These are phyloP conservation scores for Protea cynaroides DNA, from an alignment of 164 flowering plant species.

Conservation along the genomic window DNA sequence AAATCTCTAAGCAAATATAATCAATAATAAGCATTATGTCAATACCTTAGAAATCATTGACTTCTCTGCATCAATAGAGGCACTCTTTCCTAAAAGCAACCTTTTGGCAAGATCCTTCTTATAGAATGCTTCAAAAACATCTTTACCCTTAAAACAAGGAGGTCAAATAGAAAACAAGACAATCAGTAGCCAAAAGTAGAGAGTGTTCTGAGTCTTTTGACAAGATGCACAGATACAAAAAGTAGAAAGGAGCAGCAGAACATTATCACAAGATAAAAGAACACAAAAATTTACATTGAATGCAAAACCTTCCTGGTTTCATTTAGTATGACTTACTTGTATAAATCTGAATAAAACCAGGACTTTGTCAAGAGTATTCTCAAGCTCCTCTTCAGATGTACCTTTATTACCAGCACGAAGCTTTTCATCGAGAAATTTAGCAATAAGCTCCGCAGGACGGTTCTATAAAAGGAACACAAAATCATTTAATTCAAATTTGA, in stretches of 20 bases:
- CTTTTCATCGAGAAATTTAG: slow-evolving; percentile 97
- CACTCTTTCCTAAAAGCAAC: slow-evolving; percentile 91
- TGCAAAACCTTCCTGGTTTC: background rate
- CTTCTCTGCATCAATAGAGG: slow-evolving; percentile 99
- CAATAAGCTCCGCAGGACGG: slow-evolving; percentile 97
- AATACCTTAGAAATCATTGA: slow-evolving; percentile 97
- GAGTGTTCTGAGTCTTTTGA: background rate
- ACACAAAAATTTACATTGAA: background rate
- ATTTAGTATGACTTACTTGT: slow-evolving; percentile 49
- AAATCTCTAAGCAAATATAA: background rate
- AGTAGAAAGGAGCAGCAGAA: slow-evolving; percentile 2
- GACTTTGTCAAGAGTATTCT: slow-evolving; percentile 91
- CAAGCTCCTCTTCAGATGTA: slow-evolving; percentile 96
- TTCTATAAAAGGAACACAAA: slow-evolving; percentile 44
- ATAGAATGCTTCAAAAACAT: slow-evolving; percentile 98
- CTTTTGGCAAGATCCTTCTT: slow-evolving; percentile 99
- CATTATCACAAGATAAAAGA: background rate
- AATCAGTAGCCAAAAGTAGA: slow-evolving; percentile 1
- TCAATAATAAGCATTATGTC: background rate
- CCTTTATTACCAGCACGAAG: slow-evolving; percentile 99
- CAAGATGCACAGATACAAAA: background rate
- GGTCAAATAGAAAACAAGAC: background rate
- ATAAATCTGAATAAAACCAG: slow-evolving; percentile 94
- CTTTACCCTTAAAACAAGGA: slow-evolving; percentile 67
- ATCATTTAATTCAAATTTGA: background rate